These are phyloP conservation scores for Phytophthora multivora DNA, from an alignment of 352 stramenopile genomes.

Conservation along the genomic window DNA sequence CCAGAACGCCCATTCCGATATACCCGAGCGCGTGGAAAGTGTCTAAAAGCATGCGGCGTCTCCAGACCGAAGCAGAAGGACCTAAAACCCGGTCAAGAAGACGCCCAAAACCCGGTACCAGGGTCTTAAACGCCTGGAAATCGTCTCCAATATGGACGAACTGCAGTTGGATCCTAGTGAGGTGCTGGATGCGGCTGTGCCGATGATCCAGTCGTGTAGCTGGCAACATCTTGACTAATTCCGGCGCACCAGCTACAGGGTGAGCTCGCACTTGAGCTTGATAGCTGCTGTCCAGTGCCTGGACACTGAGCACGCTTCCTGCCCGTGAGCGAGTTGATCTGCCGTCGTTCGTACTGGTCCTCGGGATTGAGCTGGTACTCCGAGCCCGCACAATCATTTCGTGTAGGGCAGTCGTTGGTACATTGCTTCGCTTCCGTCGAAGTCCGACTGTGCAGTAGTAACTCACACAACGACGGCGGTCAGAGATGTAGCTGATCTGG, in stretches of 20 bases:
- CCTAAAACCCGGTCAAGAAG: constrained; percentile 16
- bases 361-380: constrained; percentile 7
- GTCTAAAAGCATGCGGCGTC: constrained; percentile 8
- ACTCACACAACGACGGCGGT: constrained; percentile 27
- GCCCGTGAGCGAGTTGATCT: constrained; percentile 9
- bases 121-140: constrained; percentile 14
- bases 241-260: neutral
- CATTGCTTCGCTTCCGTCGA: constrained; percentile 5
- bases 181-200: neutral
- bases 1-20: constrained; percentile 11
- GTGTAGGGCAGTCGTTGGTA: neutral
- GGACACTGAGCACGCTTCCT: constrained; percentile 24
- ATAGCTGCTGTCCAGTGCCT: constrained; percentile 18
- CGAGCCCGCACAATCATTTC: neutral
- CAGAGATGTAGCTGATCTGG: constrained; percentile 12
- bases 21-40: constrained; percentile 15
- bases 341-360: constrained; percentile 4
- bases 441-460: constrained; percentile 36
- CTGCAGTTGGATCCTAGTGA: constrained; percentile 22
- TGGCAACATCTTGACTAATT: neutral
- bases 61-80: neutral
- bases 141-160: constrained; percentile 13
- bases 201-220: neutral
- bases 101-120: constrained; percentile 23
- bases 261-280: neutral